A percentile compares a stretch with the other conserved stretches of the same genome.
These are phyloP conservation scores for Pseudogymnoascus sp. DNA, from an alignment of 2,329 filamentous ascomycete species.

Conservation along the genomic window DNA sequence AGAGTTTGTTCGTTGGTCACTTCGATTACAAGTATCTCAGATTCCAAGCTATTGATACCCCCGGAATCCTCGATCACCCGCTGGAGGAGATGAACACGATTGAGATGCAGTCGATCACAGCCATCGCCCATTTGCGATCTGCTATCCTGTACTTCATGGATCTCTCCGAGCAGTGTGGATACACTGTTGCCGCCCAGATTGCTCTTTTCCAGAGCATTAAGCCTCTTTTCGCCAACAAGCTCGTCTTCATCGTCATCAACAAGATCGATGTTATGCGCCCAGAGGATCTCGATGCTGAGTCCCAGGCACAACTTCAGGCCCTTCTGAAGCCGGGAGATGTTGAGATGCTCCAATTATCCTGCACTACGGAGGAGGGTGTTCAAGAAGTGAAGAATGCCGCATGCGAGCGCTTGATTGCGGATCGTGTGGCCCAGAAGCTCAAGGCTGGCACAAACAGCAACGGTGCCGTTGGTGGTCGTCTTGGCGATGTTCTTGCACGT, in stretches of 20 bases:
- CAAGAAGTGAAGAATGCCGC: slow-evolving; percentile 92
- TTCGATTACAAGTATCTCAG: slow-evolving; percentile 93
- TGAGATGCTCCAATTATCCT: slow-evolving; percentile 86
- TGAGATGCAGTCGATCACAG: slow-evolving; percentile 97
- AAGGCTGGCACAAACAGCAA: slow-evolving; percentile 77
- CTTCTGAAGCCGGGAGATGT: slow-evolving; percentile 83
- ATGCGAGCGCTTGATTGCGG: slow-evolving; percentile 85
- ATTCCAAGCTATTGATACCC: slow-evolving; percentile 92
- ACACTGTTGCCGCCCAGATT: slow-evolving; percentile 86
- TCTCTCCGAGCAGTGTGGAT: slow-evolving; percentile 91
- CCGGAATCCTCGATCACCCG: slow-evolving; percentile 95
- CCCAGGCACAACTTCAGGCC: slow-evolving; percentile 67
- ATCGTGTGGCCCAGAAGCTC: slow-evolving; percentile 90
- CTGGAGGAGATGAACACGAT: slow-evolving; percentile 99
- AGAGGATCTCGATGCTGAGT: slow-evolving; percentile 74
- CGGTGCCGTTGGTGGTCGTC: slow-evolving; percentile 68
- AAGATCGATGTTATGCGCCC: slow-evolving; percentile 91
- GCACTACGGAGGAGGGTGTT: slow-evolving; percentile 89
- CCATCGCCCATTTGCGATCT: slow-evolving; percentile 90
- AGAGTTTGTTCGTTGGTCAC: slow-evolving; percentile 93
- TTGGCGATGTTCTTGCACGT: slow-evolving; percentile 83
- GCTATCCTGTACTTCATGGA: slow-evolving; percentile 99
- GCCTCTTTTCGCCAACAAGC: slow-evolving; percentile 92
- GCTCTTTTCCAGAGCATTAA: slow-evolving; percentile 94
- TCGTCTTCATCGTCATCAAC: slow-evolving; percentile 95